Evolutionary conservation across 805 yeast genomes (phyloP).

Genomic region (Candida coquimbonensis): DNA sequence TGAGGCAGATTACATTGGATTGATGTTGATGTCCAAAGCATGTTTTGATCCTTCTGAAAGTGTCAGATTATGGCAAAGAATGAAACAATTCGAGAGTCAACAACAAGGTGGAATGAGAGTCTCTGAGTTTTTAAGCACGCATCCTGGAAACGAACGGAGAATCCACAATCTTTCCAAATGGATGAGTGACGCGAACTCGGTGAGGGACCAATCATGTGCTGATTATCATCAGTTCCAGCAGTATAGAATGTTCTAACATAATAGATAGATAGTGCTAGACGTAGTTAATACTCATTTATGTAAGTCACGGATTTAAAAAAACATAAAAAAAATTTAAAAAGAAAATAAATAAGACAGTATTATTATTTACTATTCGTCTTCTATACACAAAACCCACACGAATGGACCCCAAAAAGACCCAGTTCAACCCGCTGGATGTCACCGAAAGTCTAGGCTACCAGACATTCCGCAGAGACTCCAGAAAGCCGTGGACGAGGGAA

Average conservation of each 20-base stretch:
- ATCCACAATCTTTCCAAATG: slow-evolving; percentile 60
- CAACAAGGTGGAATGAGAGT: slow-evolving; percentile 17
- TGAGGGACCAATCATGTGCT: slow-evolving; percentile 1
- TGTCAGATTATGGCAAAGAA: slow-evolving; percentile 72
- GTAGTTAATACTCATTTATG: neutral
- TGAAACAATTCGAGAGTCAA: slow-evolving; percentile 47
- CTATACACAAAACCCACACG: neutral
- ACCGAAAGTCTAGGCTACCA: slow-evolving; percentile 71
- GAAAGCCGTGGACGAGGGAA: slow-evolving; percentile 69
- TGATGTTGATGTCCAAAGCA: slow-evolving; percentile 84
- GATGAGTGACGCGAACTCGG: slow-evolving; percentile 44
- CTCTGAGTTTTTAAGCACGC: slow-evolving; percentile 75
- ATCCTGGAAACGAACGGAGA: slow-evolving; percentile 78
- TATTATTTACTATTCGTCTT: neutral
- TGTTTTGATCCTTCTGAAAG: slow-evolving; percentile 80
- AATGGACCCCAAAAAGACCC: slow-evolving; percentile 16
- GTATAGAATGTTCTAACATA: neutral
- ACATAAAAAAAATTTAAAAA: neutral
- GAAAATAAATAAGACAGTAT: neutral
- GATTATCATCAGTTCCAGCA: slow-evolving; percentile 2
- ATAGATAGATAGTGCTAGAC: no score
- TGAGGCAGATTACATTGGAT: slow-evolving; percentile 93
- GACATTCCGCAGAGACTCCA: slow-evolving; percentile 54
- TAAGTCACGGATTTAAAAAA: neutral
- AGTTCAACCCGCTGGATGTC: slow-evolving; percentile 38